A percentile compares a stretch with the other conserved stretches of the same genome.
These are phyloP conservation scores for Guillardia theta DNA, from an alignment of 78 protist genomes.

Conservation along the genomic window DNA sequence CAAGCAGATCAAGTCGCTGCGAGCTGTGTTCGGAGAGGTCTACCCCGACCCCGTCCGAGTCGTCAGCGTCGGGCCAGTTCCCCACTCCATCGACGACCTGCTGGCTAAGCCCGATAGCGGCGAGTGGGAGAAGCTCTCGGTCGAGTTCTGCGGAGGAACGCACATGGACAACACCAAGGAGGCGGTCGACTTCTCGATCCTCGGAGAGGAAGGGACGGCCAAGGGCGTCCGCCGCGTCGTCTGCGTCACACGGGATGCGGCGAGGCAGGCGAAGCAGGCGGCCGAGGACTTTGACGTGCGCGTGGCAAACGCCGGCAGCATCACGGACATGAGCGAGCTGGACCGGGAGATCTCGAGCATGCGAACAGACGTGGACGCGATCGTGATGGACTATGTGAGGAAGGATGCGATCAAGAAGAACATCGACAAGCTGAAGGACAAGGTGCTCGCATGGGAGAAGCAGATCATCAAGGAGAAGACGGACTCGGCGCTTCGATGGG, in stretches of 20 bases:
- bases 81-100: background rate
- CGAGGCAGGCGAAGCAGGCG: background rate
- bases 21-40: constrained; percentile 89
- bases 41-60: constrained; percentile 95
- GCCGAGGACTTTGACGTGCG: background rate
- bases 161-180: constrained; percentile 60
- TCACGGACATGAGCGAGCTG: background rate
- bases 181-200: constrained; percentile 67
- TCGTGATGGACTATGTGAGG: background rate
- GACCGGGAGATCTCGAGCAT: background rate
- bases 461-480: background rate
- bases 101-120: background rate
- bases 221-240: constrained; percentile 89
- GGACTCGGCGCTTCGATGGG: background rate
- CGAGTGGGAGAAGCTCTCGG: background rate
- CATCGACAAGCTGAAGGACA: background rate
- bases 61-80: constrained; percentile 73
- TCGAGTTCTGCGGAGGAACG: constrained; percentile 37
- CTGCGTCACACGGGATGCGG: constrained; percentile 49
- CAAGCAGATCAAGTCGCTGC: constrained; percentile 51
- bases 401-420: background rate
- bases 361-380: background rate
- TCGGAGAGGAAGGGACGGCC: constrained; percentile 82
- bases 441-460: background rate
- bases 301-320: background rate